phyloP scores from a whole-genome alignment of 164 flowering plant genomes.

The Vitis labrusca region DNA sequence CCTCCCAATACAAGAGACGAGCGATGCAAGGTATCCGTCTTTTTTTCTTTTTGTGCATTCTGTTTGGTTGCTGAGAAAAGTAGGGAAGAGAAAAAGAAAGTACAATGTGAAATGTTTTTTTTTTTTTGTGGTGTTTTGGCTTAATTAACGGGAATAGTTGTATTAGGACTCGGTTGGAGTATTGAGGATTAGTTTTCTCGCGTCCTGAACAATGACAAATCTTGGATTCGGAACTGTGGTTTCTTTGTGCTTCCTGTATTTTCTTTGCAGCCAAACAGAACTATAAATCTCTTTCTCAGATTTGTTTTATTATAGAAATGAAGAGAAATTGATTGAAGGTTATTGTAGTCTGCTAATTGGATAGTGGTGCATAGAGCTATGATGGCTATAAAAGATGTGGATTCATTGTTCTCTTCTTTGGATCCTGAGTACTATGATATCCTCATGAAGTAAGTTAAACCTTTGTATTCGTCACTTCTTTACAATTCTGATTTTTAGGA shows the following conservation, averaged over 20 bases:
- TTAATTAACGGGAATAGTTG: too few species aligned
- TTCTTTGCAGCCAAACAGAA: background rate
- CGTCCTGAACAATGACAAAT: background rate
- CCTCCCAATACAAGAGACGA: slow-evolving; percentile 81
- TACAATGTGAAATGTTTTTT: too few species aligned
- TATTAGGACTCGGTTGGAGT: too few species aligned
- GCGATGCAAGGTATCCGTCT: slow-evolving; percentile 72
- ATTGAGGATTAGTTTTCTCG: too few species aligned
- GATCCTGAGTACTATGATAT: slow-evolving; percentile 96
- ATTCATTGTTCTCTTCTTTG: slow-evolving; percentile 72
- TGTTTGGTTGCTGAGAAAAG: background rate
- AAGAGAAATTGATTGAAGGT: slow-evolving; percentile 5
- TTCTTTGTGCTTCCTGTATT: slow-evolving; percentile 2
- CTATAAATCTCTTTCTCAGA: background rate
- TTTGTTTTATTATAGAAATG: slow-evolving; percentile 1
- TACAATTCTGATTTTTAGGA: background rate
- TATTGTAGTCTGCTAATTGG: slow-evolving; percentile 90
- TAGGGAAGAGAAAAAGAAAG: too few species aligned
- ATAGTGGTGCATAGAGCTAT: slow-evolving; percentile 90
- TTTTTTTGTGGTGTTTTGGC: too few species aligned
- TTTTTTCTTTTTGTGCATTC: background rate
- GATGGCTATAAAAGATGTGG: slow-evolving; percentile 92
- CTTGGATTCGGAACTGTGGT: background rate
- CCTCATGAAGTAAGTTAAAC: slow-evolving; percentile 80
- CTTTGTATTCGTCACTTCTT: background rate